Base-by-base conservation (phyloP, 371 early-diverging fungal genomes). In the Syncephalastrum monosporum region DNA sequence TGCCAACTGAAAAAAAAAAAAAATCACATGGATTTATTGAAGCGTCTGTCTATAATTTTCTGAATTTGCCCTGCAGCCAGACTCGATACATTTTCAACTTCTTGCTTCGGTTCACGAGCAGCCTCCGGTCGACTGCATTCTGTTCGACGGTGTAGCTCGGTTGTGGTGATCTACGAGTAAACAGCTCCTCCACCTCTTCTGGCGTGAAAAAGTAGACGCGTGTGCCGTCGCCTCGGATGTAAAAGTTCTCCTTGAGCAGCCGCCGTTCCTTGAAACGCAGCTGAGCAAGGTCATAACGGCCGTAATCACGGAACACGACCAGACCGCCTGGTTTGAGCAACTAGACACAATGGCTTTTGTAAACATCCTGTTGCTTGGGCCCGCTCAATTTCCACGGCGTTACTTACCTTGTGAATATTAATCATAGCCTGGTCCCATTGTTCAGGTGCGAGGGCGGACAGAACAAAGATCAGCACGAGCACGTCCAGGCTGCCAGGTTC, bases 31-130 rank as follows among this genome's bases (percentile, higher is more conserved):
- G 38, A 33, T 33, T 10, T 33, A 33, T 33, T 33, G 2, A 12
- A 33, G 38, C 38, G 3, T 19, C 4, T 3, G 16, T 55, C 47
- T 59, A 62, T 42, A 67, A n/a, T 71, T 95, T 97, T 56, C 87
- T 75, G 70, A 97, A 94, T 75, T 96, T 97, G 58, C 91, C 93
- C 68, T 99, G 99, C 19, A 99, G 69, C 99, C 98, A 99, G 4
- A 91, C 87, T 4, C 99, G 83, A 67, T 96, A 94, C 99, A 99
- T 99, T 71, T 97, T 96, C 33, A 98, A 74, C 71, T 95, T 88
- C 13, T 87, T 76, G 63, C 87, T 77, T 33, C 99, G 81, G 75
- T 99, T 99, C 25, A 99, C 94, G 17, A 99, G 79, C 56, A 99
- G 77, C n/a, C 99, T 75, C 41, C 94, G 82, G 59, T 99, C 99